phyloP scores from a whole-genome alignment of 345 rosid genomes.

The Tarenaya hassleriana region DNA sequence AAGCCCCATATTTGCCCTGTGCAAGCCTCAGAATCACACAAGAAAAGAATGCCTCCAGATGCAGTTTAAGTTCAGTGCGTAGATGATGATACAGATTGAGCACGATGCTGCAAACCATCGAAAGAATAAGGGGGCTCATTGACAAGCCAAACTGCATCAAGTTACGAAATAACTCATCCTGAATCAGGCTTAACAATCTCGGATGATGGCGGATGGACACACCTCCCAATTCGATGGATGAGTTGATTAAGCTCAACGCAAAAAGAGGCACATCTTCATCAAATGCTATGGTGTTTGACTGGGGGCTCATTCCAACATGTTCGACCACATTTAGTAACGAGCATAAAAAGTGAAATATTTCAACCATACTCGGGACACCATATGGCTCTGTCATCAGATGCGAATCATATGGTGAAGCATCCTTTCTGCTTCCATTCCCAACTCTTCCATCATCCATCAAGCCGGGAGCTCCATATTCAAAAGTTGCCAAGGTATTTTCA shows the following conservation, averaged over 20 bases:
- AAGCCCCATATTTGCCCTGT: slow-evolving; percentile 88
- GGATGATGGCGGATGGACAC: slow-evolving; percentile 71
- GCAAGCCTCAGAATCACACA: slow-evolving; percentile 96
- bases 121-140: slow-evolving; percentile 89
- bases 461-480: slow-evolving; percentile 46
- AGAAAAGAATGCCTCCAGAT: slow-evolving; percentile 97
- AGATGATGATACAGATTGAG: slow-evolving; percentile 90
- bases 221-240: slow-evolving; percentile 89
- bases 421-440: slow-evolving; percentile 57
- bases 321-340: slow-evolving; percentile 72
- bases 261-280: slow-evolving; percentile 97
- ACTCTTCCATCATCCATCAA: slow-evolving; percentile 54
- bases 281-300: slow-evolving; percentile 72
- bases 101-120: slow-evolving; percentile 91
- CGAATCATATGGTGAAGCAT: slow-evolving; percentile 57
- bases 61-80: slow-evolving; percentile 77
- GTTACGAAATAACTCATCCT: slow-evolving; percentile 91
- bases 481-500: slow-evolving; percentile 42
- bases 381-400: slow-evolving; percentile 87
- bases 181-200: slow-evolving; percentile 77
- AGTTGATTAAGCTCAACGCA: slow-evolving; percentile 90
- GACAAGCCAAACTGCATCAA: slow-evolving; percentile 96
- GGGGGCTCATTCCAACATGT: slow-evolving; percentile 65
- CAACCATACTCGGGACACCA: slow-evolving; percentile 97
- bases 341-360: slow-evolving; percentile 88